Evolutionary conservation across 2,329 filamentous ascomycete species (phyloP).

Genomic region (Cladosporium cucumerinum): DNA sequence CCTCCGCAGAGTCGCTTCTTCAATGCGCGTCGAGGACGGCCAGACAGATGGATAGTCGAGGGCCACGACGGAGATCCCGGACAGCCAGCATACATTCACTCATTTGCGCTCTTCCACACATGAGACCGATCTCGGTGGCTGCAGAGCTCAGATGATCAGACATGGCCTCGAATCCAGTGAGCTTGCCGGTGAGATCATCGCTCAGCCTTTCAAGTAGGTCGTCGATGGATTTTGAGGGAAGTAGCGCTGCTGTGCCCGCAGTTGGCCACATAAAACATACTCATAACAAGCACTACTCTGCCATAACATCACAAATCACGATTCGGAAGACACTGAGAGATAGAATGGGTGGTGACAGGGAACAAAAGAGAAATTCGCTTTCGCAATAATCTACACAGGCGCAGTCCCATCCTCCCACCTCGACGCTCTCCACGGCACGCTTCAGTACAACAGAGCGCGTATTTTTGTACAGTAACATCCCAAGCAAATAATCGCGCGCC

Average conservation of each 20-base stretch:
- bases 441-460: conserved; percentile 15
- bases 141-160: neutral
- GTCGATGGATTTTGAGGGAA: too few relatives aligned
- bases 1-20: too few relatives aligned
- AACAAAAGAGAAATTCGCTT: conserved; percentile 18
- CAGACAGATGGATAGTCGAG: too few relatives aligned
- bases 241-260: too few relatives aligned
- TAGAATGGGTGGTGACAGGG: neutral
- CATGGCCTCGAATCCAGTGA: neutral
- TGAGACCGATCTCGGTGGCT: neutral
- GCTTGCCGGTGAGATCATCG: neutral
- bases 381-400: conserved; percentile 17
- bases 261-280: too few relatives aligned
- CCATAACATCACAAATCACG: neutral
- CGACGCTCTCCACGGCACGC: conserved; percentile 5
- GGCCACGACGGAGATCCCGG: neutral
- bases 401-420: conserved; percentile 5
- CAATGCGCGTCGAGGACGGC: too few relatives aligned
- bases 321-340: neutral
- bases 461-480: conserved; percentile 16
- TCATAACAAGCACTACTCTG: neutral
- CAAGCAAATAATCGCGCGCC: conserved; percentile 8
- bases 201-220: neutral
- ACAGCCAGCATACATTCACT: neutral
- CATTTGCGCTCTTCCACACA: neutral